Conservation (phyloP, 2,329 filamentous ascomycete species). For the Diatrype stigma region DNA sequence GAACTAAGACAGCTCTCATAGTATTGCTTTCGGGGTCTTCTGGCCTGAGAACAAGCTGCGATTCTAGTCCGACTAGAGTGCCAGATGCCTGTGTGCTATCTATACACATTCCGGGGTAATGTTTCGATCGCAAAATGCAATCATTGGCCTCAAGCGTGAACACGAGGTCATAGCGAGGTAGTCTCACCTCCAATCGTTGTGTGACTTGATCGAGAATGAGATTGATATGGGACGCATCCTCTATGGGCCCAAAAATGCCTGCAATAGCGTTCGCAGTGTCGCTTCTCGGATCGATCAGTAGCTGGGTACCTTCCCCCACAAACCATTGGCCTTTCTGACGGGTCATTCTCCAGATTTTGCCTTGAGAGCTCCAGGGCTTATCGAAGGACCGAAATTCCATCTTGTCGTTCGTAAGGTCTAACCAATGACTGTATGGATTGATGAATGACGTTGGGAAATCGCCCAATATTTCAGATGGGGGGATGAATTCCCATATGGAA, state of each 20-base stretch:
- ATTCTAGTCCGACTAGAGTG: constrained; percentile 44
- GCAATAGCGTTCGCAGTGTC: background rate
- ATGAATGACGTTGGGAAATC: background rate
- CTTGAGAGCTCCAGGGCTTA: background rate
- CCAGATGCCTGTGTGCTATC: constrained; percentile 42
- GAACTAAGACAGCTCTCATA: constrained; percentile 30
- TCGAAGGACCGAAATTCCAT: constrained; percentile 1
- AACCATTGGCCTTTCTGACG: background rate
- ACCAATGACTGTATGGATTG: constrained; percentile 1
- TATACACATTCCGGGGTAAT: constrained; percentile 47
- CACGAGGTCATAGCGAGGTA: constrained; percentile 44
- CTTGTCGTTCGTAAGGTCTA: background rate
- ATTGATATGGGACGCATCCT: background rate
- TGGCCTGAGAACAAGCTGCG: constrained; percentile 41
- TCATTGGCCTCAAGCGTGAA: constrained; percentile 35
- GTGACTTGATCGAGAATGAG: background rate
- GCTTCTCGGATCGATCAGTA: background rate
- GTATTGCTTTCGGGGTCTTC: constrained; percentile 21
- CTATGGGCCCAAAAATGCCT: background rate
- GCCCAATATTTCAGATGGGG: background rate
- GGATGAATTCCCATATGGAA: background rate
- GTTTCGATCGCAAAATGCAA: constrained; percentile 35
- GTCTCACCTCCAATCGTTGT: constrained; percentile 30
- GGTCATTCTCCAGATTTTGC: background rate
- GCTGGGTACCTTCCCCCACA: background rate